These are phyloP conservation scores for Rutidosis leptorrhynchoides DNA, from an alignment of 129 eudicot genomes.

Conservation along the genomic window DNA sequence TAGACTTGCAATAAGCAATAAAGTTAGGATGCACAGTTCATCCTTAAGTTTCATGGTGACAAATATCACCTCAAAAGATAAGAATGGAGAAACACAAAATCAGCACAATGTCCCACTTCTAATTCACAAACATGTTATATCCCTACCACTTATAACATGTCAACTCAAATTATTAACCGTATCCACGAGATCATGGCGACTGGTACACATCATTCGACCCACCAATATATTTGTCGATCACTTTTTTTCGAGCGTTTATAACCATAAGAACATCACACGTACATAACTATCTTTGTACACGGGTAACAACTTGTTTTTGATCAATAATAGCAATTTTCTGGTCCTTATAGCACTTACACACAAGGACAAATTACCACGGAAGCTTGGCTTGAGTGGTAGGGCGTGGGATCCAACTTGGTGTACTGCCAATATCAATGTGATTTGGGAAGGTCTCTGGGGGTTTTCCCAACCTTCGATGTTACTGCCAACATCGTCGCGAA, in stretches of 20 bases:
- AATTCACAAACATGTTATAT: not conserved
- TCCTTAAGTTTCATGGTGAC: slow-evolving; percentile 12
- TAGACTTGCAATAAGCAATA: slow-evolving; percentile 11
- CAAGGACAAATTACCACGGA: no score
- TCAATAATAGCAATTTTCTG: not conserved
- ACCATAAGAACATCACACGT: not conserved
- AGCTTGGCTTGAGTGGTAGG: no score
- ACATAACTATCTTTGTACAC: not conserved
- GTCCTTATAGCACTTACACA: no score
- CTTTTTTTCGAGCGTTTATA: not conserved
- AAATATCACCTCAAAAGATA: slow-evolving; percentile 8
- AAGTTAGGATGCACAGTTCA: slow-evolving; percentile 4
- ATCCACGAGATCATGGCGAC: not conserved
- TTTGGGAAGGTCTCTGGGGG: no score
- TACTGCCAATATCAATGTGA: no score
- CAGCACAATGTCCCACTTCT: not conserved
- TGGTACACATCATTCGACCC: slow-evolving; percentile 8
- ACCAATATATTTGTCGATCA: not conserved
- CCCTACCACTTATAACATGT: not conserved
- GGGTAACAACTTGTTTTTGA: not conserved
- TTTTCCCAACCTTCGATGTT: no score
- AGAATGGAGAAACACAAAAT: not conserved
- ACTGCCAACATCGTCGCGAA: no score
- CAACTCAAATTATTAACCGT: not conserved
- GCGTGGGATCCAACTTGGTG: no score